These are phyloP conservation scores for Aspergillus pseudonomiae DNA, from an alignment of 2,329 filamentous ascomycete genomes.

Conservation along the genomic window DNA sequence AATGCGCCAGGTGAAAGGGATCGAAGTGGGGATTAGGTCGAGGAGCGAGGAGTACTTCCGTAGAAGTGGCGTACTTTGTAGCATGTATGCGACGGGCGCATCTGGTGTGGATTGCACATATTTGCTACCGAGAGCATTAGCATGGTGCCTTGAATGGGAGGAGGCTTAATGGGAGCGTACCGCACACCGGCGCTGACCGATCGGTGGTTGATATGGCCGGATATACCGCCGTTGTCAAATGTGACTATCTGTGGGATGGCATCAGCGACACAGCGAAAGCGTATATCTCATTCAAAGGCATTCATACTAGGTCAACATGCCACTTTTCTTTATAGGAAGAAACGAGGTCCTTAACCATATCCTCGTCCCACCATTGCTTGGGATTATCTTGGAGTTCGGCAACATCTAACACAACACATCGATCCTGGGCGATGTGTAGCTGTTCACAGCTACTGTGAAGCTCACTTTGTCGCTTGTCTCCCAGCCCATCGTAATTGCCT, in stretches of 20 bases:
- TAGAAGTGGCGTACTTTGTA: conserved; percentile 39
- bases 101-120: conserved; percentile 34
- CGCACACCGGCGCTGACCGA: conserved; percentile 45
- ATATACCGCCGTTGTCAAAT: conserved; percentile 45
- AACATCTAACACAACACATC: conserved; percentile 42
- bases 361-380: conserved; percentile 42
- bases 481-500: conserved; percentile 28
- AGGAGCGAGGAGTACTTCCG: conserved; percentile 45
- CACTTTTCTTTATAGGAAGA: conserved; percentile 40
- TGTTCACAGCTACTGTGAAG: conserved; percentile 24
- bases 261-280: not conserved
- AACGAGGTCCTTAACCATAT: conserved; percentile 35
- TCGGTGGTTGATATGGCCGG: conserved; percentile 46
- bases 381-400: conserved; percentile 45
- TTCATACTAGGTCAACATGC: conserved; percentile 40
- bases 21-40: conserved; percentile 42
- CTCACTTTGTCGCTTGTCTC: conserved; percentile 24
- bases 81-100: conserved; percentile 38
- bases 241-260: conserved; percentile 38
- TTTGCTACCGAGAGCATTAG: not conserved
- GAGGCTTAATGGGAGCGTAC: conserved; percentile 27
- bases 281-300: not conserved
- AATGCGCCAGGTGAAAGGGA: conserved; percentile 37
- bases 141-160: no score
- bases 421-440: conserved; percentile 27